Base-by-base conservation (phyloP, 2,329 filamentous ascomycete genomes). In the Colletotrichum kahawae region DNA sequence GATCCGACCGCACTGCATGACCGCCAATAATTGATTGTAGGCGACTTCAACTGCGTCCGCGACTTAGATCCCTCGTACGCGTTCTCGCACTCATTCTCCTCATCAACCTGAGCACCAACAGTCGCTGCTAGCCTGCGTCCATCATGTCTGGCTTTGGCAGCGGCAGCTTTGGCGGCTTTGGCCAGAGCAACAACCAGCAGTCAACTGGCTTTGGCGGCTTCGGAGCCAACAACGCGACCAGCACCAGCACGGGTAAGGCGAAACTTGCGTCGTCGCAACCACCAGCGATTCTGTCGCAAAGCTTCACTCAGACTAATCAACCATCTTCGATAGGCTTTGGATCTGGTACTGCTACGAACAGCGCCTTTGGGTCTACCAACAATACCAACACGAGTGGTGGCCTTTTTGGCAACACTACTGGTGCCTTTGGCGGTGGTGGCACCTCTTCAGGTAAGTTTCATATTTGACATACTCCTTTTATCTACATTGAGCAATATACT, bases 201-300 rank as follows among this genome's bases (percentile, higher is more conserved):
- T 79, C 83, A 27, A 79, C 78, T 65, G 86, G 85, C 27, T 94
- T 94, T 83, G 90, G 90, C 78, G 91, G 91, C 59, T 93, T 91
- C 75, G 89, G 89, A 51, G 67, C 84, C 70, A 86, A 79, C 75
- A 85, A 81, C 78, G 43, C 81, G 78, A 57, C 18, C 24, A 73
- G 38, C 16, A 82, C 83, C 70, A 84, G 81, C 77, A 81, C 88
- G 84, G 90, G 91, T 93, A 91, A 82, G 90, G 88, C 31, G 60
- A 70, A 65, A 56, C 38, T 75, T 34, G 12, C 57, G 68, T 60
- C 57, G 43, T 68, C 43, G 33, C 57, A 24, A 64, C 38, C 27
- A 27, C 13, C 27, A 12, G 29, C 21, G 21, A 60, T 60, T 24
- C 16, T 16, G 14, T 51, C 73, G 38, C 67, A 56, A 72, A 74